Percentiles rank a stretch among this genome's conserved stretches.
phyloP scores from a whole-genome alignment of 129 eudicot genomes.

The Pseudognaphalium luteoalbum region DNA sequence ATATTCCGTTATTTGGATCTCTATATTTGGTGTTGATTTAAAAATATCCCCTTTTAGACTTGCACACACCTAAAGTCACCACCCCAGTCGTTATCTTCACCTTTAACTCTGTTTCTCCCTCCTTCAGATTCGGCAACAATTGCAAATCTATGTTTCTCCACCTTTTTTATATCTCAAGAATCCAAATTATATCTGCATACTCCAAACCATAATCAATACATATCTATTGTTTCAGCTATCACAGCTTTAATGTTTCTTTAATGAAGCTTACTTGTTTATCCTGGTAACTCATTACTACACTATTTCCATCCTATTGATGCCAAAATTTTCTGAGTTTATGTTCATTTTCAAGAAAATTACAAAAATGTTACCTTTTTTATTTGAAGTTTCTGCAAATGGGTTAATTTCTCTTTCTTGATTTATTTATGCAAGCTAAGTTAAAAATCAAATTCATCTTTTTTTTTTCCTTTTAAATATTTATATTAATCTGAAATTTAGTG shows the following conservation, averaged over 20 bases:
- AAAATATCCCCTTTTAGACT: slow-evolving; percentile 37
- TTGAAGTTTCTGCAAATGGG: slow-evolving; percentile 23
- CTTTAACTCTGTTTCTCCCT: slow-evolving; percentile 19
- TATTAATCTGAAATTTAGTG: slow-evolving; percentile 1
- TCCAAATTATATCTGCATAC: too few relatives aligned
- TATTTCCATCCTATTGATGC: neutral
- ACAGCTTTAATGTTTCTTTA: slow-evolving; percentile 35
- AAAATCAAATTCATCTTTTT: slow-evolving; percentile 8
- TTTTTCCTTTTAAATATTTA: slow-evolving; percentile 1
- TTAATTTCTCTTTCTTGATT: neutral
- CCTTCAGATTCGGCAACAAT: slow-evolving; percentile 27
- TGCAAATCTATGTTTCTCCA: slow-evolving; percentile 26
- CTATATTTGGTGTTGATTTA: slow-evolving; percentile 21
- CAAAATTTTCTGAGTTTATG: neutral
- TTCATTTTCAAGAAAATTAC: neutral
- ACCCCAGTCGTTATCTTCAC: slow-evolving; percentile 30
- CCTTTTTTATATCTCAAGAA: neutral
- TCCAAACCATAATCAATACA: neutral
- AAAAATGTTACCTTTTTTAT: neutral
- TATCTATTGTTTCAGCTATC: neutral
- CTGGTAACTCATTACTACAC: slow-evolving; percentile 32
- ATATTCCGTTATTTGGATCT: slow-evolving; percentile 10
- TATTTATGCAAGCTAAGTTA: slow-evolving; percentile 12
- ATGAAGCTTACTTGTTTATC: slow-evolving; percentile 63
- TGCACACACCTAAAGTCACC: slow-evolving; percentile 30